Base-by-base conservation (phyloP, 225 moss, liverwort and hornwort genomes). In the Polytrichum formosum region DNA sequence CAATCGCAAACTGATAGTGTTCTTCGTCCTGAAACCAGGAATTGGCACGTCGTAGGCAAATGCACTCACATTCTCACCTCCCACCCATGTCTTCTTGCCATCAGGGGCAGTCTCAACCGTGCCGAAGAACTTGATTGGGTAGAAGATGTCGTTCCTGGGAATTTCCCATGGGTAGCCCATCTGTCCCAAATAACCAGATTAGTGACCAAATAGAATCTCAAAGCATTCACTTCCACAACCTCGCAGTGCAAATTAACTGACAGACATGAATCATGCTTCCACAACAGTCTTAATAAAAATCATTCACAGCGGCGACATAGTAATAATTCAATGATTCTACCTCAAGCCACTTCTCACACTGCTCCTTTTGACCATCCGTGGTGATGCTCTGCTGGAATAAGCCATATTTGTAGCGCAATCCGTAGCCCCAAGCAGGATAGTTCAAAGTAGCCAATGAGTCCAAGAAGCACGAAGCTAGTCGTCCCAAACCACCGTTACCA, bases 361-460 rank as follows among this genome's bases (percentile, higher is more conserved):
- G 76, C 78, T 98, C 97, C 78, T 82, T 28, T 84, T 94, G 97
- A 21, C 97, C 97, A 20, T 94, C 97, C 76, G 90, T 90, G 18
- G 92, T 98, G 61, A 98, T 92, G 54, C 65, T 85, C 67, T 98
- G 97, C 68, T 90, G 97, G 64, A 98, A 94, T 22, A 94, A 72
- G 37, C 97, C 94, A 72, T 94, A 98, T 75, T 92, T 98, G 78
- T 98, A 98, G 22, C 97, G 94, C 73, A 98, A 82, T 7, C 97
- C 97, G 68, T 98, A 94, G 58, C 97, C 97, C 97, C 97, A 98
- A 23, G 94, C 94, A 18, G 97, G 94, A 71, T 94, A 98, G 67
- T 98, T 98, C 17, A 98, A 80, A 19, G 98, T 94, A 5, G 98
- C 90, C 72, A 98, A 66, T 7, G 98, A 98, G 73, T 98, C 98